Base-by-base conservation (phyloP, 306 rosid genomes). In the Castanospermum australe region DNA sequence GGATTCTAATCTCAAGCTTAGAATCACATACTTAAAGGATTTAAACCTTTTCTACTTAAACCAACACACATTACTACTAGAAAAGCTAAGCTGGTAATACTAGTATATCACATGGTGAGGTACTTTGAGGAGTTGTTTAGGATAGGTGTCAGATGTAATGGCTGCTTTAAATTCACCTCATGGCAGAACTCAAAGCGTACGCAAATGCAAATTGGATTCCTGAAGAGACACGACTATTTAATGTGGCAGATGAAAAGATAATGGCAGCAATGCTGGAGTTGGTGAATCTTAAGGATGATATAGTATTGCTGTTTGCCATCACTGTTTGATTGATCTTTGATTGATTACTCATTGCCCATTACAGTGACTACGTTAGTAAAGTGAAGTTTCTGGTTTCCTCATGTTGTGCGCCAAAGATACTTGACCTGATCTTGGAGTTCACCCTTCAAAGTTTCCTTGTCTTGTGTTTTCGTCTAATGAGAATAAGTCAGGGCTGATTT, bases 201-300 rank as follows among this genome's bases (percentile, higher is more conserved):
- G 6, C 33, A 22, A 51, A 66, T 65, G 56, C 32, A 5, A 15
- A 18, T 13, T 59, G 2, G 3, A 48, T 21, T 59, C 36, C 22
- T 20, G 28, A 22, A 45, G 52, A 38, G 48, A 48, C 64, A 51
- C 30, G 2, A 38, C 36, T 50, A 67, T 71, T 82, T 76, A 82
- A 51, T 76, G 48, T 76, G 82, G 82, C 57, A 76, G 79, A 65
- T 82, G 79, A 70, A 63, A 8, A 8, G 51, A 51, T 62, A 41
- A 67, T 75, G 77, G 71, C 51, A 24, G 22, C 47, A 33, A 20
- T 74, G 70, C 66, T 50, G 6, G 21, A 20, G 67, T 80, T 72
- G 84, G 79, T 63, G 60, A 41, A 39, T 38, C n/a, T 12, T 1
- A 9, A 38, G 33, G 15, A 50, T 25, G 11, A 51, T 52, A 17